Base-by-base conservation (phyloP, 768 basidiomycete species). In the Kwoniella sp. region DNA sequence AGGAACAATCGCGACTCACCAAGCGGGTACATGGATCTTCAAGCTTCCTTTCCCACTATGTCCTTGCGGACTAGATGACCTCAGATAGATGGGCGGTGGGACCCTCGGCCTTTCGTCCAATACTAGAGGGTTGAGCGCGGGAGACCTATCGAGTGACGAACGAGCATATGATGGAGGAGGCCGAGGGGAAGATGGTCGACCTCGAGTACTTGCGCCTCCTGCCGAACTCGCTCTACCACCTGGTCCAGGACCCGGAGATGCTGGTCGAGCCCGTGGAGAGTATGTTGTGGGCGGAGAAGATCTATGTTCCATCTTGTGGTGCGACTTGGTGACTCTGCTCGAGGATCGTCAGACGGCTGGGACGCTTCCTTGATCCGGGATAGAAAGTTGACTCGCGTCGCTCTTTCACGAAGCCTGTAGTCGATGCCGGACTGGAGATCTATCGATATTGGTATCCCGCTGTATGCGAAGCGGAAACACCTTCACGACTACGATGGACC, bases 1-100 rank as follows among this genome's bases (percentile, higher is more conserved):
- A n/a, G n/a, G n/a, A n/a, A n/a, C n/a, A n/a, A n/a, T n/a, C n/a
- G n/a, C n/a, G n/a, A 51, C 70, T 47, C 33, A 72, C 70, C 70
- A 72, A 25, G 68, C 68, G 15, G 73, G 71, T 22, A 74, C 60
- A 65, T 72, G 73, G 8, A 74, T 71, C 52, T 68, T 72, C 50
- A 74, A 22, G 0, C 15, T 33, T 3, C 72, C 73, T 55, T 70
- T 72, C n/a, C 15, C 33, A 51, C 47, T 57, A 2, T 26, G 37
- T 3, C 59, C 50, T 27, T 65, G 67, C 0, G 70, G 70, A 33
- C 61, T 62, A 15, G 61, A 61, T 8, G 59, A 65, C 17, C 73
- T 52, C 21, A 74, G 60, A 49, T 68, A 72, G 21, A 74, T 66
- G 0, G 73, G 71, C 13, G 70, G 68, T 8, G 70, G 73, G 10